phyloP scores from a whole-genome alignment of 345 rosid species.

The Gossypium mustelinum region DNA sequence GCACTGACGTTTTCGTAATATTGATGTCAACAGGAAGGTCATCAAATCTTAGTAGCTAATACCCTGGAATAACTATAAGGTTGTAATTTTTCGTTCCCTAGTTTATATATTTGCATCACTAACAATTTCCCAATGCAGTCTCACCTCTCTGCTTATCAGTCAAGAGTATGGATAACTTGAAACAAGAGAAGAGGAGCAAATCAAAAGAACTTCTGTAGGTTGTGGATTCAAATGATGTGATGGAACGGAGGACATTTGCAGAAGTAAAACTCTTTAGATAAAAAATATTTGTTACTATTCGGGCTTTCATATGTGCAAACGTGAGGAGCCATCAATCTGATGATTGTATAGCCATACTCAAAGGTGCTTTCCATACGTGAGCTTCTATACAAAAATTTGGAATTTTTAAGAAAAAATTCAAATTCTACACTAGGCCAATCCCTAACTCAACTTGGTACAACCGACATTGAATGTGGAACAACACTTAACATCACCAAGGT shows the following conservation, averaged over 20 bases:
- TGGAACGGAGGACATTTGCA: too few relatives aligned
- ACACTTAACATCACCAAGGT: constrained; percentile 55
- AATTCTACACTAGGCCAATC: neutral
- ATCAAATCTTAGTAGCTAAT: neutral
- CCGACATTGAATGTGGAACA: constrained; percentile 20
- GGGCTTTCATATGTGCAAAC: too few relatives aligned
- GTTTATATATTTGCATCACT: too few relatives aligned
- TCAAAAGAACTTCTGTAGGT: too few relatives aligned
- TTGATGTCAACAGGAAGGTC: neutral
- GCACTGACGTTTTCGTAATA: neutral
- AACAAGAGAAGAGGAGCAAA: too few relatives aligned
- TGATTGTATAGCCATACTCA: neutral
- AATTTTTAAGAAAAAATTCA: neutral
- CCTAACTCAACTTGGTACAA: neutral
- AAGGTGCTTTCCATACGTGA: neutral
- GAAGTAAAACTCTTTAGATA: too few relatives aligned
- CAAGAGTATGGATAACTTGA: neutral
- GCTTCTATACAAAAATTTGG: constrained; percentile 13
- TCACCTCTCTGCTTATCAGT: neutral
- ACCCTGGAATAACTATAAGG: too few relatives aligned
- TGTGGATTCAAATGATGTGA: too few relatives aligned
- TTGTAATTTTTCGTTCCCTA: too few relatives aligned
- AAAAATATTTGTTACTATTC: too few relatives aligned
- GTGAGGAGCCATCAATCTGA: too few relatives aligned
- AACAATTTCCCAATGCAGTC: too few relatives aligned